Evolutionary conservation across 768 basidiomycete genomes (phyloP).

Genomic region (Candolleomyces aberdarensis): DNA sequence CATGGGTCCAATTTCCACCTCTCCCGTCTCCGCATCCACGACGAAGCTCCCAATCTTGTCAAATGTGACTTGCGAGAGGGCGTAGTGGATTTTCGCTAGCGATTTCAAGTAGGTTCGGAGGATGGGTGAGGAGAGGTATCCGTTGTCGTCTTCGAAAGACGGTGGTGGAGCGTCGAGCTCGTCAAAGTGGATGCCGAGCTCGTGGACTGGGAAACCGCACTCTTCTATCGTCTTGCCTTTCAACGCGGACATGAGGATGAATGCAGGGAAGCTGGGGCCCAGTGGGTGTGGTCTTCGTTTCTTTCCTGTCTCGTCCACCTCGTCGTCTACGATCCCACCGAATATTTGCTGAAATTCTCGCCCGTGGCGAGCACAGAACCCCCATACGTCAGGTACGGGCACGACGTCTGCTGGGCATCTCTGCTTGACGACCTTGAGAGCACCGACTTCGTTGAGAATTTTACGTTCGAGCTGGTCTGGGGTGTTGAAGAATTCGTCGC

Average conservation of each 20-base stretch:
- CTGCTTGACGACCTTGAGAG: conserved; percentile 36
- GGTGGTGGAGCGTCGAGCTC: conserved; percentile 5
- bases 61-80: conserved; percentile 37
- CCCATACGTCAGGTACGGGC: conserved; percentile 36
- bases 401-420: conserved; percentile 29
- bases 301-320: conserved; percentile 8
- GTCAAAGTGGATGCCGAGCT: conserved; percentile 22
- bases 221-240: conserved; percentile 40
- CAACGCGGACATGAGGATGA: conserved; percentile 40
- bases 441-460: conserved; percentile 42
- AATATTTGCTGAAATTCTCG: conserved; percentile 8
- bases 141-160: conserved; percentile 17
- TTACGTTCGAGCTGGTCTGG: conserved; percentile 40
- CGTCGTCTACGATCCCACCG: not conserved
- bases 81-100: conserved; percentile 39
- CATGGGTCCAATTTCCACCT: conserved; percentile 35
- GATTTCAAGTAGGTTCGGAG: conserved; percentile 36
- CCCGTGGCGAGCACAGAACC: conserved; percentile 19
- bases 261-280: conserved; percentile 35
- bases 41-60: conserved; percentile 37
- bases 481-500: conserved; percentile 39
- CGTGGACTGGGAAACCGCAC: conserved; percentile 35
- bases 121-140: conserved; percentile 26
- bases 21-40: conserved; percentile 27
- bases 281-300: conserved; percentile 33